phyloP scores from a whole-genome alignment of 176 grass and related monocot genomes.

The Melocanna baccifera region DNA sequence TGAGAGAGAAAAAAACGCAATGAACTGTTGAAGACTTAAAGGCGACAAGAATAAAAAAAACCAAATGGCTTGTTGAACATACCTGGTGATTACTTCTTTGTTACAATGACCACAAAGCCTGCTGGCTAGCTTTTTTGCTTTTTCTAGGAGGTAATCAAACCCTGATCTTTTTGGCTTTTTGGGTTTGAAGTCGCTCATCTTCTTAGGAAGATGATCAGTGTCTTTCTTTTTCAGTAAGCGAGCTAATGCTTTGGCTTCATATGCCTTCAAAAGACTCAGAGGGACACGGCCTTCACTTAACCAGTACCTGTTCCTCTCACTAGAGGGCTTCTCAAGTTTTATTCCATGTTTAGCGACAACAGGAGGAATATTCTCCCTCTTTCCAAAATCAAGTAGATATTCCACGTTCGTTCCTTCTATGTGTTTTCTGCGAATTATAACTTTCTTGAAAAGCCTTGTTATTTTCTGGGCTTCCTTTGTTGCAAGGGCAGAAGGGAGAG shows the following conservation, averaged over 20 bases:
- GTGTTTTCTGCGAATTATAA: constrained; percentile 80
- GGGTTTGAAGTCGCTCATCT: constrained; percentile 14
- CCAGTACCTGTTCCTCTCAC: constrained; percentile 90
- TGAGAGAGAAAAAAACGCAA: not conserved
- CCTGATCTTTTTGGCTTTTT: constrained; percentile 46
- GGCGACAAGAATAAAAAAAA: not conserved
- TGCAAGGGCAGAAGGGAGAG: constrained; percentile 55
- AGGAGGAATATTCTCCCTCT: constrained; percentile 79
- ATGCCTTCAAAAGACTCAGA: constrained; percentile 78
- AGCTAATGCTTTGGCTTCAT: constrained; percentile 68
- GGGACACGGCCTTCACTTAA: constrained; percentile 78
- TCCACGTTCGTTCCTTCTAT: constrained; percentile 57
- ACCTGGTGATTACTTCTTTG: constrained; percentile 68
- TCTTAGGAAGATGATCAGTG: constrained; percentile 42
- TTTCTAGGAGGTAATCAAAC: constrained; percentile 68
- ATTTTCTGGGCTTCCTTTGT: constrained; percentile 85
- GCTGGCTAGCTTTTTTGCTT: constrained; percentile 51
- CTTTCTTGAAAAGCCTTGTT: constrained; percentile 87
- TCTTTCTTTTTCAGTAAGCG: constrained; percentile 84
- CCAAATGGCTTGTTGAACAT: constrained; percentile 7
- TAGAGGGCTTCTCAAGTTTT: constrained; percentile 72
- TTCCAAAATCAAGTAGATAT: constrained; percentile 98
- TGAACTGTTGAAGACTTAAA: not conserved
- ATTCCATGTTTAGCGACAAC: constrained; percentile 78
- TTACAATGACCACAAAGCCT: constrained; percentile 75